phyloP scores from a whole-genome alignment of 192 early-diverging fungal genomes.

The Coemansia sp. region DNA sequence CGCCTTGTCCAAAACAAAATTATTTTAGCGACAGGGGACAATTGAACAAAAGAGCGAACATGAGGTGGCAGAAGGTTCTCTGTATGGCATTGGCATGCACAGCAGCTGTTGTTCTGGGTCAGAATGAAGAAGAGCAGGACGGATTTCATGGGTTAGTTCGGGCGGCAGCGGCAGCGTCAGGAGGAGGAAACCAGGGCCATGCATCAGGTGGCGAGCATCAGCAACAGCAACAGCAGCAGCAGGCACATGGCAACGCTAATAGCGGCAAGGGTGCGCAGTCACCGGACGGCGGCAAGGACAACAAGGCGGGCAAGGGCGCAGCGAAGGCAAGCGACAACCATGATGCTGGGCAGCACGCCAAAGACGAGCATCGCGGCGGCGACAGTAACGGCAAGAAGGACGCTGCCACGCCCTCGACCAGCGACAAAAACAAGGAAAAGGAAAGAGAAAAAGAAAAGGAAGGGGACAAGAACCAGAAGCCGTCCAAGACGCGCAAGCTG shows the following conservation, averaged over 20 bases:
- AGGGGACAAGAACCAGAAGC: constrained; percentile 18
- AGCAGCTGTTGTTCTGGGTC: constrained; percentile 8
- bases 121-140: not conserved
- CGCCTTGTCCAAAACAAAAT: not conserved
- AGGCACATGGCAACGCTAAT: constrained; percentile 7
- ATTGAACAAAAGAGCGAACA: not conserved
- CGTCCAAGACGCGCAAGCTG: constrained; percentile 40
- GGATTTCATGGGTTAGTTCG: not conserved
- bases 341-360: not conserved
- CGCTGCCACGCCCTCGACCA: not conserved
- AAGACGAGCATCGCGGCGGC: not conserved
- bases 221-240: constrained; percentile 8
- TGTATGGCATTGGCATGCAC: constrained; percentile 17
- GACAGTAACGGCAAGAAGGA: not conserved
- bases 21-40: not conserved
- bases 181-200: constrained; percentile 10
- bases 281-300: constrained; percentile 1
- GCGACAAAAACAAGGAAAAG: constrained; percentile 22
- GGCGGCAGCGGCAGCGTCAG: constrained; percentile 1
- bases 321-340: not conserved
- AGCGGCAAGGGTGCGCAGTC: constrained; percentile 9
- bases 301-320: constrained; percentile 2
- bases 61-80: constrained; percentile 26
- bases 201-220: constrained; percentile 7
- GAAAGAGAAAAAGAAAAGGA: constrained; percentile 3